These are phyloP conservation scores for Paspalum vaginatum DNA, from an alignment of 176 grass and related monocot genomes.

Conservation along the genomic window DNA sequence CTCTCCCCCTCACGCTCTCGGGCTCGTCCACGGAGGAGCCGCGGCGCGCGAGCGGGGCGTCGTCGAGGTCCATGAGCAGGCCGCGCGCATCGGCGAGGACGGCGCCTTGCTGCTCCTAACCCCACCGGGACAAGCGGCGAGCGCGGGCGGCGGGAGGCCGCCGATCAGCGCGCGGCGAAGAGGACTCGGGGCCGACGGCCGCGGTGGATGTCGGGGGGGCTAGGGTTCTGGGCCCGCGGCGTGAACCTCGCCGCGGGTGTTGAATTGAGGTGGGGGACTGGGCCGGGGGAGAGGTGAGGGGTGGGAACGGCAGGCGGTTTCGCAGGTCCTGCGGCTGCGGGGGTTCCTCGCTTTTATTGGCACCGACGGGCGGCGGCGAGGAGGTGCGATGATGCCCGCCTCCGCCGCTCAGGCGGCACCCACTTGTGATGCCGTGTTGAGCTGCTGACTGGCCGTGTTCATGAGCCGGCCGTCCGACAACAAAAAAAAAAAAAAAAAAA, in stretches of 20 bases:
- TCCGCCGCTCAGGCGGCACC: slow-evolving; percentile 13
- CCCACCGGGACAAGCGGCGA: slow-evolving; percentile 19
- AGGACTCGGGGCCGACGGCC: slow-evolving; percentile 26
- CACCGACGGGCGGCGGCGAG: neutral
- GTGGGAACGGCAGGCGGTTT: slow-evolving; percentile 28
- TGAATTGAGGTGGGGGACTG: neutral
- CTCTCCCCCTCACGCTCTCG: slow-evolving; percentile 37
- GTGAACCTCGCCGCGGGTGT: neutral
- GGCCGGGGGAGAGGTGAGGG: neutral
- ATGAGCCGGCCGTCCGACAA: slow-evolving; percentile 5
- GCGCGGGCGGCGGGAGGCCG: too few relatives aligned
- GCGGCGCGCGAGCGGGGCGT: slow-evolving; percentile 46
- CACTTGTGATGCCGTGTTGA: neutral
- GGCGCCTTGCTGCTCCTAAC: neutral
- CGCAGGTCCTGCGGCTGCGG: neutral
- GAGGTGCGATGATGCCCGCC: neutral
- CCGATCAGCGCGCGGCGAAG: slow-evolving; percentile 27
- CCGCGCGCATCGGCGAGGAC: slow-evolving; percentile 52
- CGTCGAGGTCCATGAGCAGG: slow-evolving; percentile 50
- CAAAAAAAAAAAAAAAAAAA: too few relatives aligned
- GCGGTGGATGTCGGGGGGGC: neutral
- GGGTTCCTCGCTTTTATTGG: slow-evolving; percentile 16
- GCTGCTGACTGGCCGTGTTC: slow-evolving; percentile 4
- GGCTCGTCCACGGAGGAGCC: slow-evolving; percentile 63
- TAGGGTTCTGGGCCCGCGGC: slow-evolving; percentile 44